These are phyloP conservation scores for Clathrus columnatus DNA, from an alignment of 768 basidiomycete genomes.

Conservation along the genomic window DNA sequence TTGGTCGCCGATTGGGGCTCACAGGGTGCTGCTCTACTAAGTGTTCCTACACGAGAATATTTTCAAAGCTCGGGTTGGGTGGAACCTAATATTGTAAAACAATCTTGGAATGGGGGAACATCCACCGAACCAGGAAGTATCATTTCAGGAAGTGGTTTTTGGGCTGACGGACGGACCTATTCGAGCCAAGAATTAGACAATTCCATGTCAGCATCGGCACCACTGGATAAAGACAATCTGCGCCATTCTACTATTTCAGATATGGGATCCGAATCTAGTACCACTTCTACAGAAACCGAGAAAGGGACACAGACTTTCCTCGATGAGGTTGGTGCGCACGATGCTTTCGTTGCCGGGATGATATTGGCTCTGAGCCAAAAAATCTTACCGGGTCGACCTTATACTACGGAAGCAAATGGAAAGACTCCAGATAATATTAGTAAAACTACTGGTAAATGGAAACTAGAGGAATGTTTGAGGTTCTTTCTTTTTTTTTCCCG, in stretches of 20 bases:
- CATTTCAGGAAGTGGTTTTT: slow-evolving; percentile 7
- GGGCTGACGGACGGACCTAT: slow-evolving; percentile 10
- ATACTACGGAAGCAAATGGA: slow-evolving; percentile 37
- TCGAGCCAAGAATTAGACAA: background rate
- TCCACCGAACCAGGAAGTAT: background rate
- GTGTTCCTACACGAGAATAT: slow-evolving; percentile 76
- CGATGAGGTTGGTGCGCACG: slow-evolving; percentile 72
- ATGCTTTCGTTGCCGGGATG: slow-evolving; percentile 84
- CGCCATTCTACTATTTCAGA: background rate
- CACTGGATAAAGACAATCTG: background rate
- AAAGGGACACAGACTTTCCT: slow-evolving; percentile 24
- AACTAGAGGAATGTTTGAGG: slow-evolving; percentile 76
- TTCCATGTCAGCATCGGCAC: slow-evolving; percentile 1
- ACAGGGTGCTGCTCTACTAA: slow-evolving; percentile 73
- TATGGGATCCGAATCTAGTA: background rate
- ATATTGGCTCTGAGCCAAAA: slow-evolving; percentile 70
- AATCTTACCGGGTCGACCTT: slow-evolving; percentile 68
- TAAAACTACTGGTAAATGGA: slow-evolving; percentile 45
- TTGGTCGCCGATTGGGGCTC: slow-evolving; percentile 77
- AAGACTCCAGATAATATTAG: slow-evolving; percentile 14
- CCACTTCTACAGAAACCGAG: slow-evolving; percentile 1
- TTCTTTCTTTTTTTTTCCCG: slow-evolving; percentile 22
- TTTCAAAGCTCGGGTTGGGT: slow-evolving; percentile 82
- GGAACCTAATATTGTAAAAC: slow-evolving; percentile 21
- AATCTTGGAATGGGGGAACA: background rate